phyloP scores from a whole-genome alignment of 345 rosid genomes.

The Corchorus olitorius region DNA sequence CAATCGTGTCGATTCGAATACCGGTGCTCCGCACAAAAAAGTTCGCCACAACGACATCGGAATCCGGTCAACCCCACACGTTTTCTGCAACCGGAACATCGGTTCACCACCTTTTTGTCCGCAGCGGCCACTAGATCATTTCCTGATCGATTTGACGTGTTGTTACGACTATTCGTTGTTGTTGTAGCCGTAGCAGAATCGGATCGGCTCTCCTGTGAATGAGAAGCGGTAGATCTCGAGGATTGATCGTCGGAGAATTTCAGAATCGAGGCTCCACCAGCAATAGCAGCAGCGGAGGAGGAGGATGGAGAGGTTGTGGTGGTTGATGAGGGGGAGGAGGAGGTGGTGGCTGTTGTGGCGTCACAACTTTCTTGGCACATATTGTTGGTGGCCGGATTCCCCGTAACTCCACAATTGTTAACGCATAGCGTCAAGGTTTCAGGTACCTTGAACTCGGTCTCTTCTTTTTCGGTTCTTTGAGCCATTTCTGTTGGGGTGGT shows the following conservation, averaged over 20 bases:
- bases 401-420: slow-evolving; percentile 85
- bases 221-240: slow-evolving; percentile 54
- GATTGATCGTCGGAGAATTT: slow-evolving; percentile 47
- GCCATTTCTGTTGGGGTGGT: slow-evolving; percentile 50
- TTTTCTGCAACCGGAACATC: slow-evolving; percentile 85
- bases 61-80: slow-evolving; percentile 97
- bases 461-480: slow-evolving; percentile 88
- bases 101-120: slow-evolving; percentile 67
- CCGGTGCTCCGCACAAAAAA: slow-evolving; percentile 90
- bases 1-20: slow-evolving; percentile 96
- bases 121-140: slow-evolving; percentile 22
- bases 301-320: background rate
- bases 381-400: slow-evolving; percentile 87
- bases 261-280: slow-evolving; percentile 38
- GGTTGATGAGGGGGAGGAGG: background rate
- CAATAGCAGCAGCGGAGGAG: slow-evolving; percentile 12
- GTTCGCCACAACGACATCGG: slow-evolving; percentile 93
- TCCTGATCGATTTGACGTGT: slow-evolving; percentile 28
- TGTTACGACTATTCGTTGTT: slow-evolving; percentile 20
- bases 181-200: slow-evolving; percentile 25
- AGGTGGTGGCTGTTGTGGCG: slow-evolving; percentile 48
- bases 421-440: slow-evolving; percentile 69
- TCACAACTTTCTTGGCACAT: slow-evolving; percentile 97
- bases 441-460: slow-evolving; percentile 92
- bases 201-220: slow-evolving; percentile 31